A percentile compares a stretch with the other conserved stretches of the same genome.
Evolutionary conservation across 2,329 filamentous ascomycete species (phyloP).

Genomic region (Fusarium gaditjirri): DNA sequence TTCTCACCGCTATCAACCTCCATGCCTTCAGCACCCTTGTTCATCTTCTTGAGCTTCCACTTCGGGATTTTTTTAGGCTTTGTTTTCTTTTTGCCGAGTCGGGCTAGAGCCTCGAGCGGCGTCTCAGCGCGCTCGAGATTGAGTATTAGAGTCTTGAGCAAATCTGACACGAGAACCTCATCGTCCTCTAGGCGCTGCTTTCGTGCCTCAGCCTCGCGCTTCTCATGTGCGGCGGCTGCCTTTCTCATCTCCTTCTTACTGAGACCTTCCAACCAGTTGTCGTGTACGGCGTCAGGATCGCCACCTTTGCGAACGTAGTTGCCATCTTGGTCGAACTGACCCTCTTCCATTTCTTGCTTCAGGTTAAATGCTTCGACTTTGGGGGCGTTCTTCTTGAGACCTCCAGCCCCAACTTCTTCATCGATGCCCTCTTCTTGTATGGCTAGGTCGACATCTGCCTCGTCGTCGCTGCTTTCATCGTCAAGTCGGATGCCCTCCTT

Average conservation of each 20-base stretch:
- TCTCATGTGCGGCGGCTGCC: conserved; percentile 87
- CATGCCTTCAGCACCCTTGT: conserved; percentile 68
- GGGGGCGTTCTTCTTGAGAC: conserved; percentile 91
- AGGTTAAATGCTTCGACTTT: conserved; percentile 98
- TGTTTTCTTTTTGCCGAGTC: conserved; percentile 76
- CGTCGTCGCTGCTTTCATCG: conserved; percentile 68
- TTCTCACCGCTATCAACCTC: conserved; percentile 69
- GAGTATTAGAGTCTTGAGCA: conserved; percentile 77
- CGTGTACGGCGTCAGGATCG: conserved; percentile 90
- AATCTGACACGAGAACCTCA: conserved; percentile 75
- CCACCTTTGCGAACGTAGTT: conserved; percentile 91
- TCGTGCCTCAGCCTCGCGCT: conserved; percentile 80
- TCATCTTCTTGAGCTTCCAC: conserved; percentile 77
- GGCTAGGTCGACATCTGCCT: conserved; percentile 76
- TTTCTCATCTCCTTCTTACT: conserved; percentile 94
- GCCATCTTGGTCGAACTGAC: conserved; percentile 87
- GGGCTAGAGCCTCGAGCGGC: conserved; percentile 84
- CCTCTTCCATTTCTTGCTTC: conserved; percentile 88
- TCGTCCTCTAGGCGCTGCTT: conserved; percentile 80
- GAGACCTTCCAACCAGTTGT: conserved; percentile 90
- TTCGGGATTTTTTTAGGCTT: conserved; percentile 70
- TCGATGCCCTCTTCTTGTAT: conserved; percentile 81
- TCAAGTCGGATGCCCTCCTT: conserved; percentile 76
- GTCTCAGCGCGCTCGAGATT: conserved; percentile 85
- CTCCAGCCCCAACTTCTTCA: conserved; percentile 88